Conservation (phyloP, 2,329 filamentous ascomycete genomes). For the Fusarium sacchari region DNA sequence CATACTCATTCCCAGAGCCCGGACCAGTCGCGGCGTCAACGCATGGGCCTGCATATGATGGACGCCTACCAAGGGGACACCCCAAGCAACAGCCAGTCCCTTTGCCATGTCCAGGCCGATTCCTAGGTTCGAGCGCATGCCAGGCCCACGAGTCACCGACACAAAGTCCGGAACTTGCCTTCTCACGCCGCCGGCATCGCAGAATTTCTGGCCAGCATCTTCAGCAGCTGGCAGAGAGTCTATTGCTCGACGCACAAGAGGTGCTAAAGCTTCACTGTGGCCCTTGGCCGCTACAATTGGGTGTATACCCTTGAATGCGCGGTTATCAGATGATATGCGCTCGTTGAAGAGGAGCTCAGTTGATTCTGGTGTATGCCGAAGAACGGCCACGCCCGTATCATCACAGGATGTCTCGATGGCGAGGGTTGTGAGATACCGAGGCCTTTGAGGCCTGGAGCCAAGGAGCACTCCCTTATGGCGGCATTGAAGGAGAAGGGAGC, state of each 20-base stretch:
- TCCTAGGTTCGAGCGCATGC: conserved; percentile 82
- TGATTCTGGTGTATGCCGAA: conserved; percentile 64
- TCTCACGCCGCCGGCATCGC: conserved; percentile 29
- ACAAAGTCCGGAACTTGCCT: conserved; percentile 78
- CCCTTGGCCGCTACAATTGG: conserved; percentile 79
- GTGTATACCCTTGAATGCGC: conserved; percentile 79
- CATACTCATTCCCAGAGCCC: conserved; percentile 61
- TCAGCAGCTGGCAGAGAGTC: conserved; percentile 55
- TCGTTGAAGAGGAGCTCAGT: conserved; percentile 79
- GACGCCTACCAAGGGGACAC: conserved; percentile 82
- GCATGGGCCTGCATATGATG: conserved; percentile 99
- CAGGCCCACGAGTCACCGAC: conserved; percentile 89
- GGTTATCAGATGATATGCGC: conserved; percentile 84
- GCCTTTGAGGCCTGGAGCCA: not conserved
- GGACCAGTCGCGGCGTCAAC: conserved; percentile 82
- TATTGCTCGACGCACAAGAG: conserved; percentile 73
- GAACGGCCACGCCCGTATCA: conserved; percentile 88
- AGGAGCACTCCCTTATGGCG: not conserved
- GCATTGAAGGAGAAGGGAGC: conserved; percentile 11
- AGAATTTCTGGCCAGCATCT: conserved; percentile 2
- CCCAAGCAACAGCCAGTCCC: conserved; percentile 85
- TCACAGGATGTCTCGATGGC: conserved; percentile 91
- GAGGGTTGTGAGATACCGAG: conserved; percentile 63
- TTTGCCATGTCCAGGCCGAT: conserved; percentile 87
- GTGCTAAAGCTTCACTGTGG: conserved; percentile 77